Base-by-base conservation (phyloP, 2,329 filamentous ascomycete species). In the Penicillium italicum region DNA sequence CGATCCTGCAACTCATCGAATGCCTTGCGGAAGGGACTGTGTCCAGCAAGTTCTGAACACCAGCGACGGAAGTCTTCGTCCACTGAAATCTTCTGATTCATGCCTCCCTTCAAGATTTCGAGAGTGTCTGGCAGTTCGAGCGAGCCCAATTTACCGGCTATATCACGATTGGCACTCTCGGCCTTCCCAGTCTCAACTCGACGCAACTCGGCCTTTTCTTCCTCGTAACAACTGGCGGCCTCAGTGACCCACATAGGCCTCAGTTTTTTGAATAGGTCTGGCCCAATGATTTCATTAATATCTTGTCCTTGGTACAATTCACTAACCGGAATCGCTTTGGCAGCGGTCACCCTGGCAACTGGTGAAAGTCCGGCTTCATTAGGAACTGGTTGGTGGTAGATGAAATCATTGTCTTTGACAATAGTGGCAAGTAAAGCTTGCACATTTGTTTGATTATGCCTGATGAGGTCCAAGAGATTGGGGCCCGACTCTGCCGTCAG, bases 291-390 rank as follows among this genome's bases (percentile, higher is more conserved):
- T 26, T 91, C 84, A 72, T 96, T 91, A 40, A 99, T 97, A 71
- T 99, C 94, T 74, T 97, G 94, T 1, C 93, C 93, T 55, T 95
- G 91, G 69, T 99, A 99, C 0, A 99, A 80, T 71, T 99, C 95
- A 70, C 90, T 96, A 30, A 99, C 93, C 0, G 94, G 93, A 59
- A 99, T 97, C 4, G 94, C 91, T 73, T 99, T 99, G 8, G 94
- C 92, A 1, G 94, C 95, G 5, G 93, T 91, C 16, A 97, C 81
- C 72, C 97, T 99, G 3, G 91, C 83, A 46, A 99, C 91, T 1
- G 88, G 82, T 1, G 90, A 78, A 12, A 99, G 77, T 28, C 87
- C 88, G 4, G 91, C 89, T 72, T 97, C 91, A 10, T 87, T 86
- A 0, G 94, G 93, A 1, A 99, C 87, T 1, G 85, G 87, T 65